Base-by-base conservation (phyloP, 2,329 filamentous ascomycete genomes). In the Colletotrichum shisoi region DNA sequence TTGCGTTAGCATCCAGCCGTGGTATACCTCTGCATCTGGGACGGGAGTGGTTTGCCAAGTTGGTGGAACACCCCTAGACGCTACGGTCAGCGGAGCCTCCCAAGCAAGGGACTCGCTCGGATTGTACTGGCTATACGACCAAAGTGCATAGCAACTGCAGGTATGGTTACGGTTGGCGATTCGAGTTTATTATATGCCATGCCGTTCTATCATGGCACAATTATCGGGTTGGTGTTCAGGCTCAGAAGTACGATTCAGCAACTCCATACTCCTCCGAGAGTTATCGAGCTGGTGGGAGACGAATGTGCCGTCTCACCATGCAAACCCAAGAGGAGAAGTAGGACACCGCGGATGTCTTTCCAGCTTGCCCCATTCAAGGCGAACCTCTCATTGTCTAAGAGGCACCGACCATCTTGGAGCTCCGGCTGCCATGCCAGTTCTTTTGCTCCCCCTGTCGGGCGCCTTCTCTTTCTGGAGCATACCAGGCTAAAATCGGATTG, bases 1-100 rank as follows among this genome's bases (percentile, higher is more conserved):
- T 57, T 70, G 44, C 53, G 40, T 48, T 40, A 13, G 19, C 12
- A 40, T 24, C n/a, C 27, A 39, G 49, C 63, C 15, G 11, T 9
- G 17, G 17, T 24, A 21, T 34, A 15, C n/a, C 39, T 6, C 31
- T 44, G 21, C 34, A n/a, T n/a, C n/a, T 48, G 7, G 34, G 5
- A 51, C 15, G n/a, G 34, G 13, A 34, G 34, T 12, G 46, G 57
- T 27, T 54, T 15, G 19, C 1, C 21, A 42, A 49, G 37, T 11
- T 31, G 8, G 44, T 46, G n/a, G 27, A 17, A 49, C 44, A n/a
- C 19, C 24, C 45, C 24, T 57, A 9, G 13, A 59, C 13, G 34
- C 11, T 31, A 49, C 9, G 19, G 6, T 15, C 34, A 37, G 19
- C 17, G 9, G 19, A n/a, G 2, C 17, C 27, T 21, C 45, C 11